Evolutionary conservation across 2,329 filamentous ascomycete genomes (phyloP).

Genomic region (Venturiaceae sp.): DNA sequence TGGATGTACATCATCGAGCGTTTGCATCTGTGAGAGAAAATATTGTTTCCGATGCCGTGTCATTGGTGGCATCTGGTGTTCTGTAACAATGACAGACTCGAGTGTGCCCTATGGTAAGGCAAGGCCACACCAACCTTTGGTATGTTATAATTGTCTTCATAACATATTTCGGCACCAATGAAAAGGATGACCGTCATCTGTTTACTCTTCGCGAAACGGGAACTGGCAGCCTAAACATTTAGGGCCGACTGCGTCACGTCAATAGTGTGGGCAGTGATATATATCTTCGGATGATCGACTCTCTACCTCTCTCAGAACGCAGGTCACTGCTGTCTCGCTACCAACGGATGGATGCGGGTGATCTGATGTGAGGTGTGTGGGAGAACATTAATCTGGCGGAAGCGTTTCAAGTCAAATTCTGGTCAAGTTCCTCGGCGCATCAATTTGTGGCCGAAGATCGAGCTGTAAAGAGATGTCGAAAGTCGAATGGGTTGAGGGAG

Average conservation of each 20-base stretch:
- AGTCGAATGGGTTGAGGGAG: background rate
- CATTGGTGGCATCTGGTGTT: background rate
- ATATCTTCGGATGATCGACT: background rate
- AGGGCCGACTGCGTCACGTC: background rate
- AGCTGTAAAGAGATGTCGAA: background rate
- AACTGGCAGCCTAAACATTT: too few relatives aligned
- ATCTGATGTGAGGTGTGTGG: background rate
- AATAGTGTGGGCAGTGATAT: background rate
- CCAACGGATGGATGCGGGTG: background rate
- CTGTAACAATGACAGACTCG: background rate
- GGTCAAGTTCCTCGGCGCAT: too few relatives aligned
- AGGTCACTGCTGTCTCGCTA: background rate
- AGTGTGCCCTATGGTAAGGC: background rate
- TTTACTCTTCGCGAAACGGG: background rate
- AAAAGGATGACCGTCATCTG: too few relatives aligned
- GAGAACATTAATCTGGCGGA: background rate
- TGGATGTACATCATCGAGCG: background rate
- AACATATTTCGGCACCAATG: background rate
- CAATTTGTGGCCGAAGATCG: too few relatives aligned
- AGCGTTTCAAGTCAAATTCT: background rate
- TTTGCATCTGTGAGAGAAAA: background rate
- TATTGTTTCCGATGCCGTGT: background rate
- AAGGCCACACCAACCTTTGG: background rate
- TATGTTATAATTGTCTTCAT: background rate
- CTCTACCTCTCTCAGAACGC: background rate